A percentile compares a stretch with the other conserved stretches of the same genome.
phyloP scores from a whole-genome alignment of 2,329 filamentous ascomycete species.

The Aspergillus neoniger region DNA sequence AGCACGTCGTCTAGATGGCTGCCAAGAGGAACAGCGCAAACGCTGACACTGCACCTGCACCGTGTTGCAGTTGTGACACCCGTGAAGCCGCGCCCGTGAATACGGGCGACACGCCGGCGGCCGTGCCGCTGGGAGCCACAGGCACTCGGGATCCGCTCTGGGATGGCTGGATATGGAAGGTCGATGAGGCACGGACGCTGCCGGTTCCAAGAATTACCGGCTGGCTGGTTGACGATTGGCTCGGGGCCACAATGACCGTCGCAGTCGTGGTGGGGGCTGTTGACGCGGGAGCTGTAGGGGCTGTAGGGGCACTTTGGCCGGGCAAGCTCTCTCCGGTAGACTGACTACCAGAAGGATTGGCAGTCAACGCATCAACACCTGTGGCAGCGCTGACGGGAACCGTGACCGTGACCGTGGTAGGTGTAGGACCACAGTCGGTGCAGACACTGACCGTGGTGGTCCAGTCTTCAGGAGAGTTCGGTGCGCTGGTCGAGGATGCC shows the following conservation, averaged over 20 bases:
- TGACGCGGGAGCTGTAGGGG: background rate
- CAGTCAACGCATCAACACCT: background rate
- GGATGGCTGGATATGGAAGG: conserved; percentile 19
- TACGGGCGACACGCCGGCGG: conserved; percentile 18
- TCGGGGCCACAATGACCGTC: conserved; percentile 7
- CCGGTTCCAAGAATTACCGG: conserved; percentile 11
- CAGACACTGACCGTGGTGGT: background rate
- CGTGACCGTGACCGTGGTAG: conserved; percentile 15
- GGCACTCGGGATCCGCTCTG: conserved; percentile 11
- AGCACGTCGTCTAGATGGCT: conserved; percentile 15
- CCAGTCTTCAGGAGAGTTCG: conserved; percentile 36
- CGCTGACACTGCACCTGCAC: conserved; percentile 10
- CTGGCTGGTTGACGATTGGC: conserved; percentile 8
- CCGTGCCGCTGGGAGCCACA: conserved; percentile 20
- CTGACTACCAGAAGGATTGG: conserved; percentile 1
- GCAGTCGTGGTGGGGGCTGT: conserved; percentile 1
- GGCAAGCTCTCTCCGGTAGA: conserved; percentile 8
- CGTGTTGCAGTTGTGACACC: conserved; percentile 12
- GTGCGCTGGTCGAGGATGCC: conserved; percentile 14
- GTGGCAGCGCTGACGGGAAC: conserved; percentile 7
- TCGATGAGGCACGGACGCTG: conserved; percentile 16
- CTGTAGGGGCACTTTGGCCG: background rate
- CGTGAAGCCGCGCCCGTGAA: conserved; percentile 25
- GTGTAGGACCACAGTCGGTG: background rate
- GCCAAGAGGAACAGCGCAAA: conserved; percentile 17